Evolutionary conservation across 768 basidiomycete species (phyloP).

Genomic region (Dendrothele bispora): DNA sequence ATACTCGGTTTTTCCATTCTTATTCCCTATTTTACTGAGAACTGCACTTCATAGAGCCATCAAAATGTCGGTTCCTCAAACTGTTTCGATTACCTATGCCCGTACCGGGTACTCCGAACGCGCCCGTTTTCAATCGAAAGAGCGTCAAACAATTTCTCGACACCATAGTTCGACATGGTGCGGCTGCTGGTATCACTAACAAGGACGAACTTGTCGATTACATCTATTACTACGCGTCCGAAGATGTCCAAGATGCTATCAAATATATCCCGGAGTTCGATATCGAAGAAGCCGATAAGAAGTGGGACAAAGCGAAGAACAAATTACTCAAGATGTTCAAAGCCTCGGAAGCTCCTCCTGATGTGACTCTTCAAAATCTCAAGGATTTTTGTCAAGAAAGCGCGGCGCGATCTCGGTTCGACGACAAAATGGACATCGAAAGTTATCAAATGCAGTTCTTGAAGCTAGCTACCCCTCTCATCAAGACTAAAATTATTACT

Average conservation of each 20-base stretch:
- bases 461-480: constrained; percentile 7
- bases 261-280: constrained; percentile 1
- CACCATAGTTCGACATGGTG: background rate
- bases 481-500: constrained; percentile 7
- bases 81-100: constrained; percentile 3
- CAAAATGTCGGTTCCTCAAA: background rate
- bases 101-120: background rate
- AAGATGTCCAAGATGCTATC: constrained; percentile 3
- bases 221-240: constrained; percentile 1
- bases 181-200: background rate
- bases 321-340: background rate
- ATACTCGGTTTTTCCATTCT: too few relatives aligned
- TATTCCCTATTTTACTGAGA: too few relatives aligned
- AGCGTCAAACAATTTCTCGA: background rate
- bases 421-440: constrained; percentile 4
- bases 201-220: constrained; percentile 1
- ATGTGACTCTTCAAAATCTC: constrained; percentile 3
- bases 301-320: background rate
- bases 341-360: background rate
- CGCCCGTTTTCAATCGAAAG: constrained; percentile 2
- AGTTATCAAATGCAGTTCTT: constrained; percentile 8
- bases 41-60: background rate
- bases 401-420: constrained; percentile 7
- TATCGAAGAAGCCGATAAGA: background rate
- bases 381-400: constrained; percentile 3